A percentile compares a stretch with the other conserved stretches of the same genome.
phyloP scores from a whole-genome alignment of 2,329 filamentous ascomycete species.

The Ophiobolus disseminans region DNA sequence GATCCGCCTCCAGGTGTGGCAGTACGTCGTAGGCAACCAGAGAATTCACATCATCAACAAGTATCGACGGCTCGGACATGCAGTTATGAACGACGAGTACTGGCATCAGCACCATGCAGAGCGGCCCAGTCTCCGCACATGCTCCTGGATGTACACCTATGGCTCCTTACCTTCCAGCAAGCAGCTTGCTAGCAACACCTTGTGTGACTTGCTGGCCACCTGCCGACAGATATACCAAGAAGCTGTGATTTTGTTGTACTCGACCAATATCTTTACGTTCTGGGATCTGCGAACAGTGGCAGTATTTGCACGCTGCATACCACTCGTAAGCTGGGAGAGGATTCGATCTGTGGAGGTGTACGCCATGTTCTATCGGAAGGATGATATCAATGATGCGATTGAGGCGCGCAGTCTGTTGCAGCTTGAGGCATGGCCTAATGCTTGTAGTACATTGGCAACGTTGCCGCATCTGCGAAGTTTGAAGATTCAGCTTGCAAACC shows the following conservation, averaged over 20 bases:
- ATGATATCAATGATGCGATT: slow-evolving; percentile 7
- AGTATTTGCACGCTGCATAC: slow-evolving; percentile 1
- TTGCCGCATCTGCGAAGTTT: slow-evolving; percentile 7
- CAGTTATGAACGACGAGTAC: slow-evolving; percentile 10
- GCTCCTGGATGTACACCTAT: slow-evolving; percentile 16
- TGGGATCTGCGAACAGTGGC: slow-evolving; percentile 5
- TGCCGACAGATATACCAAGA: slow-evolving; percentile 12
- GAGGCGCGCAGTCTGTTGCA: slow-evolving; percentile 5
- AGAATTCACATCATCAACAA: slow-evolving; percentile 14
- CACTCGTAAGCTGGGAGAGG: background rate
- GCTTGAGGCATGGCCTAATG: slow-evolving; percentile 7
- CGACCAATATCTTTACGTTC: slow-evolving; percentile 13
- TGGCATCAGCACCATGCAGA: slow-evolving; percentile 7
- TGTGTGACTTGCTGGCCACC: slow-evolving; percentile 6
- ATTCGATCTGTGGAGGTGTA: slow-evolving; percentile 9
- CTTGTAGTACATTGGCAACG: slow-evolving; percentile 1
- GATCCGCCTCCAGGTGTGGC: slow-evolving; percentile 11
- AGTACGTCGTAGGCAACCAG: slow-evolving; percentile 11
- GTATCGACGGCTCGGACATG: slow-evolving; percentile 11
- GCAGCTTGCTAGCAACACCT: slow-evolving; percentile 11
- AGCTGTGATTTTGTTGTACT: slow-evolving; percentile 6
- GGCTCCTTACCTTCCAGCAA: slow-evolving; percentile 11
- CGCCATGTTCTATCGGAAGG: slow-evolving; percentile 8
- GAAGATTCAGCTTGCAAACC: slow-evolving; percentile 8
- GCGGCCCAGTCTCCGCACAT: slow-evolving; percentile 10